These are phyloP conservation scores for Penicillium angulare DNA, from an alignment of 495 filamentous ascomycete species.

Conservation along the genomic window DNA sequence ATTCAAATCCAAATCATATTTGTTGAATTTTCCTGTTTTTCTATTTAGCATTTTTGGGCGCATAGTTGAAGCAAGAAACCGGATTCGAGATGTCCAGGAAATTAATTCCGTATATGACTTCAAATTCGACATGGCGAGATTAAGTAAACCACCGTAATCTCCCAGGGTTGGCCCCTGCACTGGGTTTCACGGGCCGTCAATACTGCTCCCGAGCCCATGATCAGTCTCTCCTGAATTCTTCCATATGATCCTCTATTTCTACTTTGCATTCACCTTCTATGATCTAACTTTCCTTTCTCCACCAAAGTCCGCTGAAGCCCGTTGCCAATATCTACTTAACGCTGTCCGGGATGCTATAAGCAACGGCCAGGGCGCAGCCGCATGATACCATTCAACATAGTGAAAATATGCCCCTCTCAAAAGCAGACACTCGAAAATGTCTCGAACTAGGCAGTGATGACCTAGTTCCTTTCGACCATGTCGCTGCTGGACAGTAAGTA, in stretches of 20 bases:
- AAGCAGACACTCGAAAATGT: slow-evolving; percentile 34
- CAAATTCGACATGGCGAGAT: no score
- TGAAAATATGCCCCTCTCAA: slow-evolving; percentile 42
- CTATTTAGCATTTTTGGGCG: not conserved
- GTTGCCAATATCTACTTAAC: slow-evolving; percentile 7
- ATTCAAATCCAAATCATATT: no score
- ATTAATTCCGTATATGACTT: not conserved
- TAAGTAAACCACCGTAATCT: no score
- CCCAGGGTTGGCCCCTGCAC: slow-evolving; percentile 3
- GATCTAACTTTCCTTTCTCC: not conserved
- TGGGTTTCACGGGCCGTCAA: slow-evolving; percentile 4
- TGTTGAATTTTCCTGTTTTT: no score
- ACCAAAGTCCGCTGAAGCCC: not conserved
- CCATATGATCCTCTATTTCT: not conserved
- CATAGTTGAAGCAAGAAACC: no score
- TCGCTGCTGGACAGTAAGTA: slow-evolving; percentile 93
- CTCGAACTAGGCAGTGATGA: slow-evolving; percentile 46
- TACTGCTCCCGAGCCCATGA: not conserved
- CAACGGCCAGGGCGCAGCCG: not conserved
- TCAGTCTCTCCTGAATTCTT: not conserved
- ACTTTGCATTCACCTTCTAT: not conserved
- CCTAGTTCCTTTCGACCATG: slow-evolving; percentile 73
- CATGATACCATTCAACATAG: no score
- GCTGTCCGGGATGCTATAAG: slow-evolving; percentile 20
- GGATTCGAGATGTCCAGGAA: not conserved